Percentiles rank a stretch among this genome's conserved stretches.
Conservation (phyloP, 805 yeast genomes). For the Pichia kluyveri region DNA sequence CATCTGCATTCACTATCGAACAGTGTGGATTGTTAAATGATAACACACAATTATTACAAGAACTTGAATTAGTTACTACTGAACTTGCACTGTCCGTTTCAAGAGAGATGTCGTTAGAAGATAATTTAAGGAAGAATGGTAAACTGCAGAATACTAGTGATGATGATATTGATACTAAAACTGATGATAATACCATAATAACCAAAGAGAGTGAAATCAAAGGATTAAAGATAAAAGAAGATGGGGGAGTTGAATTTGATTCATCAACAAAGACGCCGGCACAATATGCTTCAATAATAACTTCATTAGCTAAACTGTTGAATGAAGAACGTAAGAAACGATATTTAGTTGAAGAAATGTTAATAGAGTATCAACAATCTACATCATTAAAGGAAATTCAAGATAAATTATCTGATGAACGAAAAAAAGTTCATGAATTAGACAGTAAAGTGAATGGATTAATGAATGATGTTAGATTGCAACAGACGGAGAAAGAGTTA, state of each 20-base stretch:
- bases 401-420: slow-evolving; percentile 37
- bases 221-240: neutral
- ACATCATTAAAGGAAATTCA: slow-evolving; percentile 47
- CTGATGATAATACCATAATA: neutral
- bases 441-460: slow-evolving; percentile 1
- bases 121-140: slow-evolving; percentile 2
- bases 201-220: neutral
- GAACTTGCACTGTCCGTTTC: slow-evolving; percentile 67
- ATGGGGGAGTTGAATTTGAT: neutral
- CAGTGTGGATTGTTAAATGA: slow-evolving; percentile 56
- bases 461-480: slow-evolving; percentile 2
- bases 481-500: slow-evolving; percentile 33
- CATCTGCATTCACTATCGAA: slow-evolving; percentile 37
- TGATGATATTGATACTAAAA: neutral
- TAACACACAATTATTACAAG: slow-evolving; percentile 49
- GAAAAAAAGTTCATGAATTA: slow-evolving; percentile 8
- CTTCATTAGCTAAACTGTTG: slow-evolving; percentile 46
- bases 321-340: slow-evolving; percentile 58
- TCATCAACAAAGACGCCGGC: slow-evolving; percentile 11
- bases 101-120: slow-evolving; percentile 56
- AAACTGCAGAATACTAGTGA: neutral
- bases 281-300: slow-evolving; percentile 34
- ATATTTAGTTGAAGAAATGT: slow-evolving; percentile 64
- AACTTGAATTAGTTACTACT: slow-evolving; percentile 57
- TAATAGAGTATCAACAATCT: slow-evolving; percentile 39